Percentiles rank a stretch among this genome's conserved stretches.
phyloP scores from a whole-genome alignment of 352 stramenopile species.

The Nothophytophthora sp. region DNA sequence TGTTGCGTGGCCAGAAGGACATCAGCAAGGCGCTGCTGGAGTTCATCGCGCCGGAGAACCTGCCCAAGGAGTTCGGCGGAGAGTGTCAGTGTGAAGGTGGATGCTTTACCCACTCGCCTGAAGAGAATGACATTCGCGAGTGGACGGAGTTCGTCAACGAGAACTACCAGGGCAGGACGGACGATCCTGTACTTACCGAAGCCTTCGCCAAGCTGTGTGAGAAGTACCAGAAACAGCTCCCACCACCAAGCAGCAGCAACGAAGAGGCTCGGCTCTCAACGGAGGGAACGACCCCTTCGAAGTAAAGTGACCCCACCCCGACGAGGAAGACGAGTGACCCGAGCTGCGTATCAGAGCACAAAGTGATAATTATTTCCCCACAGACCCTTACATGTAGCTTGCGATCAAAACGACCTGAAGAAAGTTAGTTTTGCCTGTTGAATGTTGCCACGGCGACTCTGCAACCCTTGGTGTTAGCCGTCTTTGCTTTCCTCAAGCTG shows the following conservation, averaged over 20 bases:
- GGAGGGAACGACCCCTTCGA: no score
- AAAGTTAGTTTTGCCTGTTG: not conserved
- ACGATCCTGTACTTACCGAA: constrained; percentile 35
- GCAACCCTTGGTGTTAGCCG: no score
- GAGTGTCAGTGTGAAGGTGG: constrained; percentile 60
- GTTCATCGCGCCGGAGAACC: constrained; percentile 60
- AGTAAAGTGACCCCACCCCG: no score
- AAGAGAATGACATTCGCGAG: constrained; percentile 66
- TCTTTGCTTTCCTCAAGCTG: constrained; percentile 37
- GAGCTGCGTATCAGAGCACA: no score
- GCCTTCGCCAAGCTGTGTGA: constrained; percentile 44
- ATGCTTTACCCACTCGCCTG: constrained; percentile 60
- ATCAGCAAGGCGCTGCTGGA: constrained; percentile 72
- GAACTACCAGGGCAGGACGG: constrained; percentile 28
- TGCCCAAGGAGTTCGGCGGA: constrained; percentile 69
- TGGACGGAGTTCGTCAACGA: constrained; percentile 59
- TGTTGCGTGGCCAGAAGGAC: constrained; percentile 66
- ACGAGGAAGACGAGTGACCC: no score
- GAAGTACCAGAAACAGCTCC: constrained; percentile 51
- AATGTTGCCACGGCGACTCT: no score
- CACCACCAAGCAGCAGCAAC: constrained; percentile 8
- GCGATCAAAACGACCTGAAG: constrained; percentile 1
- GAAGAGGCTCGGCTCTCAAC: no score
- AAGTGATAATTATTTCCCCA: constrained; percentile 31
- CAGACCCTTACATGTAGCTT: constrained; percentile 19